A percentile compares a stretch with the other conserved stretches of the same genome.
Conservation (phyloP, 345 rosid genomes). For the Rhodamnia argentea region DNA sequence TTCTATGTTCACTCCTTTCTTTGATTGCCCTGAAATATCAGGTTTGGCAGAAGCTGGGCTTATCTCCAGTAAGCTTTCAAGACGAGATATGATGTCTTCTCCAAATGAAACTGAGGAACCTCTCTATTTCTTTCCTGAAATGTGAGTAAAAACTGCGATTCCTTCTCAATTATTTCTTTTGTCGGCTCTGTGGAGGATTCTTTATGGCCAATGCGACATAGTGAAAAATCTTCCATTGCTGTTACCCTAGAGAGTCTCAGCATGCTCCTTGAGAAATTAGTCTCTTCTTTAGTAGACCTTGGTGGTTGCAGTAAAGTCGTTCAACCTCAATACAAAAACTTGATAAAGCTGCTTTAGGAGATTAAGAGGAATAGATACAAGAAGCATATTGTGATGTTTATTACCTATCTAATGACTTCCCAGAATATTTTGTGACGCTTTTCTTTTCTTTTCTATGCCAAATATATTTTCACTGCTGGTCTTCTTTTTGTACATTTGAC, state of each 20-base stretch:
- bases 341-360: neutral
- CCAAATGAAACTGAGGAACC: constrained; percentile 25
- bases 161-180: neutral
- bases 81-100: constrained; percentile 37
- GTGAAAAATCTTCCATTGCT: neutral
- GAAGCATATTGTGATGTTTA: neutral
- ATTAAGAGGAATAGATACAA: neutral
- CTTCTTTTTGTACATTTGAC: neutral
- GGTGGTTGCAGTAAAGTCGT: neutral
- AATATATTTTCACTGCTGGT: neutral
- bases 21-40: constrained; percentile 25
- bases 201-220: neutral
- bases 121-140: constrained; percentile 62
- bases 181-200: neutral
- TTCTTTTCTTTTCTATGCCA: neutral
- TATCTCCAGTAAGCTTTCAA: constrained; percentile 85
- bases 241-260: neutral
- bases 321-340: neutral
- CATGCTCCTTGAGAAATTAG: neutral
- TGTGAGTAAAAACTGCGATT: constrained; percentile 20
- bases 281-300: neutral
- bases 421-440: neutral
- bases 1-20: neutral
- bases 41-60: constrained; percentile 99
- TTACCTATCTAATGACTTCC: neutral